These are phyloP conservation scores for Aureobasidium sp. DNA, from an alignment of 2,329 filamentous ascomycete species.

Conservation along the genomic window DNA sequence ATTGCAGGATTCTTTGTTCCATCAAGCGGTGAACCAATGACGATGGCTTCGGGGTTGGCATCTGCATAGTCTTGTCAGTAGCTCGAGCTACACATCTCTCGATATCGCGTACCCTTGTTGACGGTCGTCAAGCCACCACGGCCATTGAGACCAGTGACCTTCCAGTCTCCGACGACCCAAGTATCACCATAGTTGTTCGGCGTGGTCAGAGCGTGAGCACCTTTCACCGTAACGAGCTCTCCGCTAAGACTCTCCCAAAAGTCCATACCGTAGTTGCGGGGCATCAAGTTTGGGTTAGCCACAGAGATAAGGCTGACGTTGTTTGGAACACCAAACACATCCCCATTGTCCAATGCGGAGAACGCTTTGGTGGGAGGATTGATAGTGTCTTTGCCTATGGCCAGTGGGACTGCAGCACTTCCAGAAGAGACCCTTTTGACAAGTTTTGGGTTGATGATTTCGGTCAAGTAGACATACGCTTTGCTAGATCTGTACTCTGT, in stretches of 20 bases:
- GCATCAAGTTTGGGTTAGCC: constrained; percentile 55
- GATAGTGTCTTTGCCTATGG: constrained; percentile 52
- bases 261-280: constrained; percentile 57
- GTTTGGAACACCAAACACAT: constrained; percentile 59
- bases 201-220: constrained; percentile 50
- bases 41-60: constrained; percentile 62
- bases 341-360: constrained; percentile 56
- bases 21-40: constrained; percentile 59
- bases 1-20: constrained; percentile 52
- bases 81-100: neutral
- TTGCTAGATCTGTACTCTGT: constrained; percentile 51
- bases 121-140: constrained; percentile 60
- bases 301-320: constrained; percentile 51
- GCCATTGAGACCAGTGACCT: constrained; percentile 53
- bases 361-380: constrained; percentile 56
- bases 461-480: constrained; percentile 57
- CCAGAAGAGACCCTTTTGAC: constrained; percentile 47
- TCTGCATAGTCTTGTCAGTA: constrained; percentile 35
- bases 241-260: constrained; percentile 67
- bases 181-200: constrained; percentile 61
- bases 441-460: constrained; percentile 51
- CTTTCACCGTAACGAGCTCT: constrained; percentile 58
- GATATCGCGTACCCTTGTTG: constrained; percentile 25
- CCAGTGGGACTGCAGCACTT: constrained; percentile 49
- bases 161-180: constrained; percentile 62